A percentile compares a stretch with the other conserved stretches of the same genome.
Evolutionary conservation across 169 alveolate species (phyloP).

Genomic region (Sarcocystis neurona): DNA sequence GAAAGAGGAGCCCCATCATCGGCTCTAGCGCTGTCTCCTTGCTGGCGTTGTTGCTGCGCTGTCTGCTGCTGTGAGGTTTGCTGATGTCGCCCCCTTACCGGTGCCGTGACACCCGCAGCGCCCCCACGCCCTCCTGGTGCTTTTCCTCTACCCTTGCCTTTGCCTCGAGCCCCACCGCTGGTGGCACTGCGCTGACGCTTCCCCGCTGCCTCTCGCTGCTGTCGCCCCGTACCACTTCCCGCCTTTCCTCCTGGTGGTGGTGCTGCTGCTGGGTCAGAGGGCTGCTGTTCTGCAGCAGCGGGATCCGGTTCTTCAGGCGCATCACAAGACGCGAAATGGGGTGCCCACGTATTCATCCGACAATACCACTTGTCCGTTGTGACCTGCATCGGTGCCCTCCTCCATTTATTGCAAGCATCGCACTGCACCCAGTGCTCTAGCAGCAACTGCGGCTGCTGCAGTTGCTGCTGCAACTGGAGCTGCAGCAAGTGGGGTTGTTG

Average conservation of each 20-base stretch:
- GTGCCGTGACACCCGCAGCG: slow-evolving; percentile 54
- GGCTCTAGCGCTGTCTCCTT: not conserved
- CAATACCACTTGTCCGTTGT: slow-evolving; percentile 63
- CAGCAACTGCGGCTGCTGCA: slow-evolving; percentile 44
- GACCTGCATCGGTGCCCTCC: slow-evolving; percentile 53
- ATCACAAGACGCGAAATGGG: slow-evolving; percentile 61
- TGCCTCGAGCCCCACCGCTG: slow-evolving; percentile 23
- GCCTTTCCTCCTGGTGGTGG: slow-evolving; percentile 14
- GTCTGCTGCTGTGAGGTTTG: slow-evolving; percentile 11
- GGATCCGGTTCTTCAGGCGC: slow-evolving; percentile 64
- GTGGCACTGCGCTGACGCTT: slow-evolving; percentile 55
- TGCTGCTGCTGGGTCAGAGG: slow-evolving; percentile 28
- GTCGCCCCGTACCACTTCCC: slow-evolving; percentile 37
- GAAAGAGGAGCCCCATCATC: slow-evolving; percentile 37
- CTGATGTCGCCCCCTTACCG: slow-evolving; percentile 46
- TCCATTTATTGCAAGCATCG: slow-evolving; percentile 64
- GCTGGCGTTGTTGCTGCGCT: not conserved
- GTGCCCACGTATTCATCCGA: slow-evolving; percentile 64
- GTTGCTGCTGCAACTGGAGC: slow-evolving; percentile 50
- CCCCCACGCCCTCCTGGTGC: slow-evolving; percentile 53
- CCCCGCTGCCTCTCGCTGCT: slow-evolving; percentile 49
- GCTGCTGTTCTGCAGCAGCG: slow-evolving; percentile 43
- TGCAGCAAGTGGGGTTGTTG: slow-evolving; percentile 52
- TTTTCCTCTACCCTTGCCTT: slow-evolving; percentile 15
- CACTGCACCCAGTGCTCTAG: slow-evolving; percentile 64